Conservation (phyloP, 1,284 basidiomycete genomes). For the Ustilago trichophora region DNA sequence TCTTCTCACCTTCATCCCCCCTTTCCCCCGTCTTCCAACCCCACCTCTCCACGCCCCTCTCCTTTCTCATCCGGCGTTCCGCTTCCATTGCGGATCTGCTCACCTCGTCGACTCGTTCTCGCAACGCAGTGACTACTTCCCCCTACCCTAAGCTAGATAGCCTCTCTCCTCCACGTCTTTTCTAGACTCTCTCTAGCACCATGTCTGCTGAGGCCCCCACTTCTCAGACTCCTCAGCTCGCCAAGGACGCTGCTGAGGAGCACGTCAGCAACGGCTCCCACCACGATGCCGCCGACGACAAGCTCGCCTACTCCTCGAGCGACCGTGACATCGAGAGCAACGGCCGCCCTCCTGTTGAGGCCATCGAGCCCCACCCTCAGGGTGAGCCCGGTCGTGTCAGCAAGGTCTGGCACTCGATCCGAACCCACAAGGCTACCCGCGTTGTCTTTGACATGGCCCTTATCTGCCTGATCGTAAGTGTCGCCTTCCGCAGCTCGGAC, state of each 20-base stretch:
- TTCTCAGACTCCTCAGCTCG: constrained; percentile 29
- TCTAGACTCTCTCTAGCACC: not conserved
- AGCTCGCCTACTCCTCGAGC: constrained; percentile 38
- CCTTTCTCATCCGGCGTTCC: constrained; percentile 8
- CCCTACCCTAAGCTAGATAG: not conserved
- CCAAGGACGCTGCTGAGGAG: constrained; percentile 29
- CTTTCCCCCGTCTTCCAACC: not conserved
- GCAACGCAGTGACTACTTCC: constrained; percentile 6
- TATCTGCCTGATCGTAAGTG: constrained; percentile 32
- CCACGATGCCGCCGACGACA: constrained; percentile 40
- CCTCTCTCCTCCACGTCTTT: no score
- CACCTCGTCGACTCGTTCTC: not conserved
- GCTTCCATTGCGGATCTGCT: constrained; percentile 12
- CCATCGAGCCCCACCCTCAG: constrained; percentile 45
- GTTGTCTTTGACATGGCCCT: constrained; percentile 34
- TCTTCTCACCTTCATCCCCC: not conserved
- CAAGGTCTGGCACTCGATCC: constrained; percentile 40
- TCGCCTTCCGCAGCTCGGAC: not conserved
- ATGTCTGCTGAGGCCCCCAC: constrained; percentile 23
- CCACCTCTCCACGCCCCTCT: not conserved
- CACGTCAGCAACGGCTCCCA: constrained; percentile 32
- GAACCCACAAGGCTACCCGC: constrained; percentile 37
- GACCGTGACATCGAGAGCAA: constrained; percentile 49
- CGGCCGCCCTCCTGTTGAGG: constrained; percentile 27
- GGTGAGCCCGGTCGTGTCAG: constrained; percentile 39